Conservation (phyloP, 805 yeast genomes). For the Monosporozyma solicola region DNA sequence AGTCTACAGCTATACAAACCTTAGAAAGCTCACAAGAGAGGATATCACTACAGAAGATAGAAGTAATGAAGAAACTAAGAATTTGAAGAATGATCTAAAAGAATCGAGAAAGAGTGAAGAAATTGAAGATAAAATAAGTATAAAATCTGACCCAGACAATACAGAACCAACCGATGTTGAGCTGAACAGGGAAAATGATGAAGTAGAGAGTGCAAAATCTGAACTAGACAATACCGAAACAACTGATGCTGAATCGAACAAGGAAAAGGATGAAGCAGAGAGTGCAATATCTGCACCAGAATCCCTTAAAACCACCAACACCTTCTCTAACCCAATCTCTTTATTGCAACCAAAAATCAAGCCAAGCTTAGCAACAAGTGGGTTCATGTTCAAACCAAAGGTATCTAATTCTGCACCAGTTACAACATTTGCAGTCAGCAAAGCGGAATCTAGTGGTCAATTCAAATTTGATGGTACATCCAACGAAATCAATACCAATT, state of each 20-base stretch:
- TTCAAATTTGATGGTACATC: constrained; percentile 16
- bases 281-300: background rate
- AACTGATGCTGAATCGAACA: background rate
- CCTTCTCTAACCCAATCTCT: background rate
- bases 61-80: background rate
- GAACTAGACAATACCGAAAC: background rate
- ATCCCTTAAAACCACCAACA: background rate
- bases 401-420: constrained; percentile 26
- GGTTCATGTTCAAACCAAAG: constrained; percentile 15
- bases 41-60: background rate
- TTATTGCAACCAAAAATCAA: background rate
- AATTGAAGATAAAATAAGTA: background rate
- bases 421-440: background rate
- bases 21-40: constrained; percentile 29
- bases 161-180: background rate
- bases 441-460: constrained; percentile 37
- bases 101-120: background rate
- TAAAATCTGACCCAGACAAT: background rate
- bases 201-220: background rate
- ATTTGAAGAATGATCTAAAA: background rate
- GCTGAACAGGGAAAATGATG: background rate
- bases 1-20: background rate
- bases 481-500: constrained; percentile 12
- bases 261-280: background rate
- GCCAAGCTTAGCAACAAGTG: background rate